phyloP scores from a whole-genome alignment of 805 yeast species.

The Candida montana region DNA sequence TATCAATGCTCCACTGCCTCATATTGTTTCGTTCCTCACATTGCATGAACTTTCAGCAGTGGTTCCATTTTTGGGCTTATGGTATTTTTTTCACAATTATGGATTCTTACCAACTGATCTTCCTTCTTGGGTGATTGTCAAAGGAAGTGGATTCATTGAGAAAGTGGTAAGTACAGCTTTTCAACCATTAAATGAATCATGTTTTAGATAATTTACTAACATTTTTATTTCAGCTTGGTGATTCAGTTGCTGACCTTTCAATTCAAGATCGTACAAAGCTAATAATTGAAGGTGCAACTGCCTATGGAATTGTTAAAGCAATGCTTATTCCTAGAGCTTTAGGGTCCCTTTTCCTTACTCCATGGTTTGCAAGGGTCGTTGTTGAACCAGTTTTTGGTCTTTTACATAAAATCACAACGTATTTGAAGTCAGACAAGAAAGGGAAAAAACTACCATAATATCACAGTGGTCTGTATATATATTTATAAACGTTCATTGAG shows the following conservation, averaged over 20 bases:
- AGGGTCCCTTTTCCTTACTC: slow-evolving; percentile 47
- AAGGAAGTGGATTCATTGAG: slow-evolving; percentile 55
- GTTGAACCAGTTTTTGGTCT: slow-evolving; percentile 38
- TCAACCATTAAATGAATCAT: no score
- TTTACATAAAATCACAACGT: slow-evolving; percentile 5
- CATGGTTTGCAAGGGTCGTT: slow-evolving; percentile 48
- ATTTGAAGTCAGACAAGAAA: neutral
- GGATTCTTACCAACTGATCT: slow-evolving; percentile 48
- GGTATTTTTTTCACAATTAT: slow-evolving; percentile 59
- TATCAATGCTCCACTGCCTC: slow-evolving; percentile 51
- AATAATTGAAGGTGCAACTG: slow-evolving; percentile 67
- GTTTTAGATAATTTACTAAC: no score
- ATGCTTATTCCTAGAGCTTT: slow-evolving; percentile 49
- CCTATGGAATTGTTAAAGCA: slow-evolving; percentile 64
- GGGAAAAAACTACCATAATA: neutral
- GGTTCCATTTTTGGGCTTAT: slow-evolving; percentile 59
- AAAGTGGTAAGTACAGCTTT: slow-evolving; percentile 34
- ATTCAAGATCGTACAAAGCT: slow-evolving; percentile 49
- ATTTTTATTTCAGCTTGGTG: slow-evolving; percentile 19
- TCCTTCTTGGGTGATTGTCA: slow-evolving; percentile 56
- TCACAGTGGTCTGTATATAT: neutral
- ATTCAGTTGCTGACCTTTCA: slow-evolving; percentile 26
- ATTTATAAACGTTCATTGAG: no score
- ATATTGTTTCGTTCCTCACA: slow-evolving; percentile 57
- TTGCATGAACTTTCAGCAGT: slow-evolving; percentile 75